phyloP scores from a whole-genome alignment of 2,329 filamentous ascomycete species.

The Colletotrichum endophyticum region DNA sequence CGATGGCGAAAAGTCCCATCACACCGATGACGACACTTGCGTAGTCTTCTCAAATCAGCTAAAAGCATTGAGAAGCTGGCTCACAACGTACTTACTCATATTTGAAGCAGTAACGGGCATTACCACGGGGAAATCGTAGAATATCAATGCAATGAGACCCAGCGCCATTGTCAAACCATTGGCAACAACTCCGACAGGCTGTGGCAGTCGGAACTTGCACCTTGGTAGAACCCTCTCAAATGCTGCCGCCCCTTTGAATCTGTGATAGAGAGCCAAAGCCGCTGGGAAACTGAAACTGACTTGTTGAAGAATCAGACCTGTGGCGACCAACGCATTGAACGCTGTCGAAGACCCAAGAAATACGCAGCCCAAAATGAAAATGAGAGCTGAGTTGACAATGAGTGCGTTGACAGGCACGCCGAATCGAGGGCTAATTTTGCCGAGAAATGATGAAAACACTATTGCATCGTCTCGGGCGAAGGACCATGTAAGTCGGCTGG shows the following conservation, averaged over 20 bases:
- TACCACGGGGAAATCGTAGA: not conserved
- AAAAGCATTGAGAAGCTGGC: no score
- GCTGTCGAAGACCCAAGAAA: conserved; percentile 8
- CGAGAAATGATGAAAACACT: not conserved
- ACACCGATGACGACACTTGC: not conserved
- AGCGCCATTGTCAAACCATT: not conserved
- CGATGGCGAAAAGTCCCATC: not conserved
- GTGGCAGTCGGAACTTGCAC: not conserved
- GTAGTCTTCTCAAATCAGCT: not conserved
- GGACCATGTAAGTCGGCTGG: conserved; percentile 13
- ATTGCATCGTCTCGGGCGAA: conserved; percentile 13
- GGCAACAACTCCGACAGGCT: not conserved
- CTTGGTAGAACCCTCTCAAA: not conserved
- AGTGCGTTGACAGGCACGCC: conserved; percentile 9
- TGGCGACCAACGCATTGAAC: conserved; percentile 13
- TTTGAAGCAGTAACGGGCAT: conserved; percentile 5
- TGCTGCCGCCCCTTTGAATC: not conserved
- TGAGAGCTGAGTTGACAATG: not conserved
- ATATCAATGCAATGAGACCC: not conserved
- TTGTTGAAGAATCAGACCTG: conserved; percentile 9
- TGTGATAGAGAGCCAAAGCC: not conserved
- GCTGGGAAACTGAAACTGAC: conserved; percentile 11
- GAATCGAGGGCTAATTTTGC: not conserved
- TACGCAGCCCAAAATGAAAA: not conserved
- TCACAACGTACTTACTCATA: not conserved